phyloP scores from a whole-genome alignment of 768 basidiomycete genomes.

The Galerina sulciceps region DNA sequence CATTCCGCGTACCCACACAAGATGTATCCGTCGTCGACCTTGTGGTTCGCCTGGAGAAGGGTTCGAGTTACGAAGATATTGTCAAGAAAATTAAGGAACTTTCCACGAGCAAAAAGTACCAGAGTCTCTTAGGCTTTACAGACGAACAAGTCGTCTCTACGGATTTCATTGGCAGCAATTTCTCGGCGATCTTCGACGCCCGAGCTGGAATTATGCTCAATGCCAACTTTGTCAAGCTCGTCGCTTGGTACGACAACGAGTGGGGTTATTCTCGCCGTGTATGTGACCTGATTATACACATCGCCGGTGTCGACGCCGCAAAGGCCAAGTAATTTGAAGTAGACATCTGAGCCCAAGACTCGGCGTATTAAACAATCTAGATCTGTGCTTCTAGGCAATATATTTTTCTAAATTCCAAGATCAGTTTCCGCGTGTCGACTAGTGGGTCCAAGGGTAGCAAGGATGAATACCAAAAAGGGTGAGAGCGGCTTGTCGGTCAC shows the following conservation, averaged over 20 bases:
- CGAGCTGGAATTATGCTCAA: slow-evolving; percentile 86
- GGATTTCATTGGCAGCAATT: slow-evolving; percentile 90
- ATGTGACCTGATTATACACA: slow-evolving; percentile 79
- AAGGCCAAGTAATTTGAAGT: slow-evolving; percentile 6
- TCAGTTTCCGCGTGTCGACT: too few species aligned
- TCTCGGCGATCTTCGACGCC: slow-evolving; percentile 91
- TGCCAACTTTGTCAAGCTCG: slow-evolving; percentile 89
- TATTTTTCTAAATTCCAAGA: too few species aligned
- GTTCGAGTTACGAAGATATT: slow-evolving; percentile 88
- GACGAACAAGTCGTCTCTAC: slow-evolving; percentile 95
- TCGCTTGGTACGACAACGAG: slow-evolving; percentile 95
- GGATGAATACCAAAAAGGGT: too few species aligned
- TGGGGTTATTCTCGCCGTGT: slow-evolving; percentile 92
- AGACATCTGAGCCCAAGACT: too few species aligned
- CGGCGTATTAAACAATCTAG: too few species aligned
- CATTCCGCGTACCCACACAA: slow-evolving; percentile 96
- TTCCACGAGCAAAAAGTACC: slow-evolving; percentile 70
- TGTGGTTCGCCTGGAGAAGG: slow-evolving; percentile 88
- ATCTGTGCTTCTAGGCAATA: too few species aligned
- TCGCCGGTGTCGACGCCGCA: slow-evolving; percentile 58
- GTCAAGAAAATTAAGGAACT: slow-evolving; percentile 85
- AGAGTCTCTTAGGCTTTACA: slow-evolving; percentile 86
- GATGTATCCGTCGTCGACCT: slow-evolving; percentile 99
- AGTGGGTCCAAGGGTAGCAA: too few species aligned
- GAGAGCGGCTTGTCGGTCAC: too few species aligned